Percentiles rank a stretch among this genome's conserved stretches.
Evolutionary conservation across 805 yeast genomes (phyloP).

Genomic region (Pichia phayaonensis): DNA sequence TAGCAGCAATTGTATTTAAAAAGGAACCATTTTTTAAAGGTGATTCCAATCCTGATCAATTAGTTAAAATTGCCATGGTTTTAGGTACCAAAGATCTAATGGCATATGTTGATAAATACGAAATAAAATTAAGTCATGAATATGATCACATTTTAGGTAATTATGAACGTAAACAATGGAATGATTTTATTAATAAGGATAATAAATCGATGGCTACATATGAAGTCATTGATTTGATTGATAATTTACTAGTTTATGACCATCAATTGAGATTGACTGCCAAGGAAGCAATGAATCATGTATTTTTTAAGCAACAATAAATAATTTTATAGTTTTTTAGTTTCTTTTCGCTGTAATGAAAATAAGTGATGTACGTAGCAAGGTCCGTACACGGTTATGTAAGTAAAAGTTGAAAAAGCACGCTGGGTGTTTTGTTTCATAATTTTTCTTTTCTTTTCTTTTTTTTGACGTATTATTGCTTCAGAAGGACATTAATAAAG

Average conservation of each 20-base stretch:
- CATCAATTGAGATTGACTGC: conserved; percentile 88
- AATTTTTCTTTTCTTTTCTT: too few species aligned
- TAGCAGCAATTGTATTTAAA: conserved; percentile 81
- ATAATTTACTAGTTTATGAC: conserved; percentile 68
- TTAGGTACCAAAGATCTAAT: conserved; percentile 75
- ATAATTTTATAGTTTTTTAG: too few species aligned
- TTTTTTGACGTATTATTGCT: too few species aligned
- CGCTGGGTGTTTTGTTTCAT: too few species aligned
- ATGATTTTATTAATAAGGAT: conserved; percentile 46
- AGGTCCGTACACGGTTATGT: too few species aligned
- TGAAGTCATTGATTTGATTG: conserved; percentile 57
- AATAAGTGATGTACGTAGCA: too few species aligned
- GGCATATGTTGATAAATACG: conserved; percentile 60
- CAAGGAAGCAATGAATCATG: conserved; percentile 75
- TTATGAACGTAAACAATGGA: conserved; percentile 63
- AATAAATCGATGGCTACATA: conserved; percentile 44
- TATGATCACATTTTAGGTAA: conserved; percentile 68
- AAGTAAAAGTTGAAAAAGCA: too few species aligned
- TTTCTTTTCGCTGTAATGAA: too few species aligned
- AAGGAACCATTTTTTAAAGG: conserved; percentile 93
- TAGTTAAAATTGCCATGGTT: conserved; percentile 83
- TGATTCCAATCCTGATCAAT: conserved; percentile 82
- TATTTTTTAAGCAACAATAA: conserved; percentile 20
- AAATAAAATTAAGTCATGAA: conserved; percentile 62
- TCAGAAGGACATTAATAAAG: too few species aligned